Evolutionary conservation across 148 eudicot species (phyloP), one percentile per base, ranked within the genome.

Genomic region (Talinum fruticosum): DNA sequence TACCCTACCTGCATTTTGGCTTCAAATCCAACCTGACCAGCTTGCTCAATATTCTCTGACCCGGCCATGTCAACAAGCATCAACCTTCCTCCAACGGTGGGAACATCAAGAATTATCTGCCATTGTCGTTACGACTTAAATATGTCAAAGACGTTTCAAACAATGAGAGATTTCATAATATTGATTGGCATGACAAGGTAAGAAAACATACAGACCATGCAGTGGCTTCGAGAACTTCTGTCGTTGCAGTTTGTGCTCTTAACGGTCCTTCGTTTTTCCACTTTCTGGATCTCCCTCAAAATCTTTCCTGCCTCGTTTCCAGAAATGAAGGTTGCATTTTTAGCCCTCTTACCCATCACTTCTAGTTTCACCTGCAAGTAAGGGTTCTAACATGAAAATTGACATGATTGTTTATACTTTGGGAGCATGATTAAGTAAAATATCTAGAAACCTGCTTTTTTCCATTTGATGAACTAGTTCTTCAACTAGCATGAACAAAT

Each of bases 31-130:
- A 76, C 86, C 80, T 91, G 98, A 64, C 99, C 99, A 74, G 99
- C 99, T 75, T 96, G 99, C 79, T 96, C 99, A 30, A 96, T 96
- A 73, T 96, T 96, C 83, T 96, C 99, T 35, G 99, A 96, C 34
- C 99, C 99, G 0, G 99, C 99, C 99, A 96, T 96, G 82, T 96
- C 99, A 16, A 96, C 99, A 37, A 96, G 97, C 97, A 96, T 93
- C 23, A 96, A 90, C 69, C 93, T 85, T 62, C 99, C 99, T 75
- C 99, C 99, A 66, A 96, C 98, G 0, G 93, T 93, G 4, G 99
- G 99, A 76, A 86, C 99, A 83, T 96, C 99, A 36, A 93, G 90
- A 62, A 91, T 91, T 71, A 96, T 90, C 99, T 96, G 89, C 75
- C 79, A 79, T 66, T 18, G 19, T 74, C 66, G 38, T 18, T 29